A percentile compares a stretch with the other conserved stretches of the same genome.
phyloP scores from a whole-genome alignment of 495 filamentous ascomycete genomes.

The Aspergillus carlsbadensis region DNA sequence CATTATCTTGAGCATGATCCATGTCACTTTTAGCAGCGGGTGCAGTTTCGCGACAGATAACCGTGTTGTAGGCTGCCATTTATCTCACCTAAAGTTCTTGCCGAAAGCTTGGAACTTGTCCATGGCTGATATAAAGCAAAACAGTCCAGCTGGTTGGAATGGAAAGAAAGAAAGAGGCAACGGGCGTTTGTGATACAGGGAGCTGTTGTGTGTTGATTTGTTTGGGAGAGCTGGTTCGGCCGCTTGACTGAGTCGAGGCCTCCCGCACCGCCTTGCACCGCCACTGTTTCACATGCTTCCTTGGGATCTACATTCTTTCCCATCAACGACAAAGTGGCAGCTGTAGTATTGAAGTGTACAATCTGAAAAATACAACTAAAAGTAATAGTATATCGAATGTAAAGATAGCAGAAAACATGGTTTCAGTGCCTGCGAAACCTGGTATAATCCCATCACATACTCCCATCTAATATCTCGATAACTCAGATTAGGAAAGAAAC shows the following conservation, averaged over 20 bases:
- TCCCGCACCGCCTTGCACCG: slow-evolving; percentile 17
- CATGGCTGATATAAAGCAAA: slow-evolving; percentile 49
- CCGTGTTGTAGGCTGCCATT: slow-evolving; percentile 3
- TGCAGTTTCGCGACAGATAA: slow-evolving; percentile 1
- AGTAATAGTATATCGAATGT: neutral
- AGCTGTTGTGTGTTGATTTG: neutral
- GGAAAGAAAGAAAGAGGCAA: neutral
- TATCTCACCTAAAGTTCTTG: slow-evolving; percentile 67
- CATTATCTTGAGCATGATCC: neutral
- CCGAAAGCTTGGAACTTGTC: slow-evolving; percentile 72
- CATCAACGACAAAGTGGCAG: neutral
- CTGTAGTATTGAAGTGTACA: neutral
- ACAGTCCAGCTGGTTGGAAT: slow-evolving; percentile 1
- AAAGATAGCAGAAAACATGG: neutral
- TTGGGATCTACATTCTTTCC: neutral
- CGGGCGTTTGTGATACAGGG: neutral
- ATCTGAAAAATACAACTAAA: neutral
- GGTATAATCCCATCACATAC: slow-evolving; percentile 1
- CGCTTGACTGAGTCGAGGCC: slow-evolving; percentile 12
- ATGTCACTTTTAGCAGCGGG: neutral
- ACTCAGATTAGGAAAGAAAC: slow-evolving; percentile 3
- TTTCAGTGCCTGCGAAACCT: neutral
- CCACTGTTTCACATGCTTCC: slow-evolving; percentile 14
- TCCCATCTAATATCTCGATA: neutral
- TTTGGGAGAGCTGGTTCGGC: slow-evolving; percentile 10